Evolutionary conservation across 2,329 filamentous ascomycete genomes (phyloP).

Genomic region (Zymoseptoria ardabiliae): DNA sequence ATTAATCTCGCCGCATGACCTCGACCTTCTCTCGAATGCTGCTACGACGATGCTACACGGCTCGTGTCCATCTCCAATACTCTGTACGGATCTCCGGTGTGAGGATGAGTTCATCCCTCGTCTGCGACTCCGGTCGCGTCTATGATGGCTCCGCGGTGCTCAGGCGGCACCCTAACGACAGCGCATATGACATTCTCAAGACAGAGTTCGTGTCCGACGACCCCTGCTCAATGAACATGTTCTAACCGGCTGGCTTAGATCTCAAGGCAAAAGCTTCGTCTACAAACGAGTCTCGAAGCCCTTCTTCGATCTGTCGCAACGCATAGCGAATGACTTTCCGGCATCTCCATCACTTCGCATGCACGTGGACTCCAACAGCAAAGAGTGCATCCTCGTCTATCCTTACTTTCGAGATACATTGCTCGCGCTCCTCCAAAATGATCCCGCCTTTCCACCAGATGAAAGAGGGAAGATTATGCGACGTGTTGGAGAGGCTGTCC

Average conservation of each 20-base stretch:
- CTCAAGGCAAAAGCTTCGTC: slow-evolving; percentile 27
- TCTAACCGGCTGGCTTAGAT: slow-evolving; percentile 20
- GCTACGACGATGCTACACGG: background rate
- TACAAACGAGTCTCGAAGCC: slow-evolving; percentile 28
- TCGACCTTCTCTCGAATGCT: background rate
- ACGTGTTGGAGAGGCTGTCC: slow-evolving; percentile 29
- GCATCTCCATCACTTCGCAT: slow-evolving; percentile 31
- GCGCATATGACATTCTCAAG: slow-evolving; percentile 29
- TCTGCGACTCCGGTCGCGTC: slow-evolving; percentile 32
- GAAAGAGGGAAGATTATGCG: slow-evolving; percentile 32
- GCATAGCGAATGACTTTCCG: slow-evolving; percentile 29
- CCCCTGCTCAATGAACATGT: too few species aligned
- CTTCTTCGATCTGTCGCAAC: slow-evolving; percentile 30
- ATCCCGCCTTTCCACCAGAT: slow-evolving; percentile 26
- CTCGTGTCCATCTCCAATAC: background rate
- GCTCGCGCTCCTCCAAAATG: slow-evolving; percentile 28
- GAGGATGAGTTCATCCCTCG: slow-evolving; percentile 30
- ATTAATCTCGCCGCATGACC: too few species aligned
- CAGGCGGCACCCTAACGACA: slow-evolving; percentile 24
- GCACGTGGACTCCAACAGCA: slow-evolving; percentile 31
- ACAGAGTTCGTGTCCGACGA: slow-evolving; percentile 25
- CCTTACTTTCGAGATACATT: slow-evolving; percentile 31
- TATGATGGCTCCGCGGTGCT: slow-evolving; percentile 31
- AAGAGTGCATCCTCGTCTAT: slow-evolving; percentile 32
- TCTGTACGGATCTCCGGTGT: slow-evolving; percentile 4